Base-by-base conservation (phyloP, 2,329 filamentous ascomycete species). In the Aspergillus persii region DNA sequence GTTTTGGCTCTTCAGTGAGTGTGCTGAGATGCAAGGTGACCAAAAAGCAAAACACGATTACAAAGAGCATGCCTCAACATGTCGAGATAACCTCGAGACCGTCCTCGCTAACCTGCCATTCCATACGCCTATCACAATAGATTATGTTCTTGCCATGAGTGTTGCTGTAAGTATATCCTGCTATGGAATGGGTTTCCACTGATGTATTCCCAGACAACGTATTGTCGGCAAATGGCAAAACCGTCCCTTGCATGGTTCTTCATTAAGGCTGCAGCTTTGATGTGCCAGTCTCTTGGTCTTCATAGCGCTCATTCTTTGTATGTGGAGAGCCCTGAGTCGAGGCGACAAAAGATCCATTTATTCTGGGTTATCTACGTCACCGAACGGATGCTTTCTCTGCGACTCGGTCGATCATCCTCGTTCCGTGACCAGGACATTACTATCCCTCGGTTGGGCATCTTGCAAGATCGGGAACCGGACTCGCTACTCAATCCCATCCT, bases 371-470 rank as follows among this genome's bases (percentile, higher is more conserved):
- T 41, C 5, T 41, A n/a, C 7, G n/a, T 15, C 15, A 41, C 36
- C 3, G 36, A 41, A 7, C 15, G 36, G 6, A n/a, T n/a, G 15
- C 36, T 41, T 41, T 54, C 39, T 11, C n/a, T 54, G 31, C 36
- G 52, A 12, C 39, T 54, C 6, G 52, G 52, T 15, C 39, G 52
- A 23, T 54, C 52, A 44, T 54, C 52, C 15, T 33, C 52, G 11
- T 54, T 54, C 26, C 52, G 52, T 8, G 52, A 54, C n/a, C 39
- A 54, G 46, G 52, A 54, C 15, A 54, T 54, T 23, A 47, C 52
- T 11, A 18, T 23, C 8, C 51, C 55, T 2, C 48, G 44, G 26
- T 33, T 50, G 3, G 8, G 27, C 39, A n/a, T 53, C 6, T 23
- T 39, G 18, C 2, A 41, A 7, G 12, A 41, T n/a, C 36, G 7